Base-by-base conservation (phyloP, 176 grass and related monocot genomes). In the Oryza punctata region DNA sequence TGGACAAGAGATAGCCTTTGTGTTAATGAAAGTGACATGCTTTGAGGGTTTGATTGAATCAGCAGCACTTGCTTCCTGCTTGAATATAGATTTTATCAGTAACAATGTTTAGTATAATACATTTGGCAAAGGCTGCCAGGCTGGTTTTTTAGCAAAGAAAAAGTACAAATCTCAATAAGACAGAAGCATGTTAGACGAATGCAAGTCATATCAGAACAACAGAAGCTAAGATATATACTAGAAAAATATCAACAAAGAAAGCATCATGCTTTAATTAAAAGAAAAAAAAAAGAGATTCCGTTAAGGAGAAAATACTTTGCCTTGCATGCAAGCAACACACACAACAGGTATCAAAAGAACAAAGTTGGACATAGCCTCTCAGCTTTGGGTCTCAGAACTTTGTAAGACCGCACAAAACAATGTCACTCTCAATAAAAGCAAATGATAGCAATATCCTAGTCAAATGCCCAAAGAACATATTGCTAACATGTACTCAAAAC, bases 21-120 rank as follows among this genome's bases (percentile, higher is more conserved):
- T 65, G 68, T 72, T 86, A 26, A 79, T 76, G 28, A 85, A 86
- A 52, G 83, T n/a, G 12, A 47, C 85, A 72, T 92, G 78, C 59
- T 90, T 83, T 24, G 60, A 33, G 26, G 46, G 77, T 85, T 87
- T 87, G 73, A 72, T 87, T 88, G 72, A 45, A 87, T 72, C 86
- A 67, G 67, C 64, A 21, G 28, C 29, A 88, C 74, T 21, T 23
- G 7, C 81, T 71, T 96, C 84, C 85, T 96, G 91, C 78, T 87
- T 66, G 52, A 89, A 69, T 70, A 47, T 33, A 88, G 67, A 41
- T 32, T 46, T 83, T 78, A 78, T 90, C 60, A 86, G 44, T 63
- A 67, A 44, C 12, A 38, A 40, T 46, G 67, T 19, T 76, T 70
- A 49, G 54, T 41, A 35, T 10, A 81, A 67, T 41, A 81, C 30